phyloP scores from a whole-genome alignment of 1,284 basidiomycete genomes.

The Ustilago trichophora region DNA sequence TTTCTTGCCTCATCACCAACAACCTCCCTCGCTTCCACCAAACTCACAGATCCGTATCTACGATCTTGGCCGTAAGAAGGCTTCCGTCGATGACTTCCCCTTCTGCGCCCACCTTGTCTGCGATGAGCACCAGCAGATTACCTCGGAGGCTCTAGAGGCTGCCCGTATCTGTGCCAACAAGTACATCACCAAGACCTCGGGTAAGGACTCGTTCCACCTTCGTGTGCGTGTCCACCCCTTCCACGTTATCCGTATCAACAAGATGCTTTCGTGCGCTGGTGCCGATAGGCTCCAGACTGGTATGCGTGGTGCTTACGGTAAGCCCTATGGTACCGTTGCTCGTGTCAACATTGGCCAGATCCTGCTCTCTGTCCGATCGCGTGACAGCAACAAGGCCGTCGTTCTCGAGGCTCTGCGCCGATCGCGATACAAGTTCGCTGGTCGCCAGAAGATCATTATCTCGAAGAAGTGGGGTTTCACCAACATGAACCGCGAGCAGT shows the following conservation, averaged over 20 bases:
- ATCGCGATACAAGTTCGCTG: conserved; percentile 98
- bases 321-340: conserved; percentile 94
- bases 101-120: conserved; percentile 85
- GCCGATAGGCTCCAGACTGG: conserved; percentile 96
- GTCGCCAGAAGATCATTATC: conserved; percentile 98
- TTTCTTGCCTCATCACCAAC: conserved; percentile 16
- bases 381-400: conserved; percentile 85
- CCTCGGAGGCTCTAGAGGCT: conserved; percentile 94
- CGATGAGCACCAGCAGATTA: conserved; percentile 98
- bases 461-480: conserved; percentile 81
- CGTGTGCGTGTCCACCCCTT: conserved; percentile 97
- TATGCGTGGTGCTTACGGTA: conserved; percentile 99
- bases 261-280: conserved; percentile 99
- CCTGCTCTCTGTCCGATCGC: conserved; percentile 92
- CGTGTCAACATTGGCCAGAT: conserved; percentile 97
- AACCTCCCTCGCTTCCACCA: neutral
- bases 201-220: conserved; percentile 99
- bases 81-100: conserved; percentile 91
- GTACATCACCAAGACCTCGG: conserved; percentile 96
- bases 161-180: conserved; percentile 99
- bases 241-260: conserved; percentile 99
- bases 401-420: conserved; percentile 87
- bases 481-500: conserved; percentile 89
- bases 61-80: conserved; percentile 93
- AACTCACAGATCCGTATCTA: conserved; percentile 64